These are phyloP conservation scores for Deuterostichococcus epilithicus DNA, from an alignment of 139 green algal genomes.

Conservation along the genomic window DNA sequence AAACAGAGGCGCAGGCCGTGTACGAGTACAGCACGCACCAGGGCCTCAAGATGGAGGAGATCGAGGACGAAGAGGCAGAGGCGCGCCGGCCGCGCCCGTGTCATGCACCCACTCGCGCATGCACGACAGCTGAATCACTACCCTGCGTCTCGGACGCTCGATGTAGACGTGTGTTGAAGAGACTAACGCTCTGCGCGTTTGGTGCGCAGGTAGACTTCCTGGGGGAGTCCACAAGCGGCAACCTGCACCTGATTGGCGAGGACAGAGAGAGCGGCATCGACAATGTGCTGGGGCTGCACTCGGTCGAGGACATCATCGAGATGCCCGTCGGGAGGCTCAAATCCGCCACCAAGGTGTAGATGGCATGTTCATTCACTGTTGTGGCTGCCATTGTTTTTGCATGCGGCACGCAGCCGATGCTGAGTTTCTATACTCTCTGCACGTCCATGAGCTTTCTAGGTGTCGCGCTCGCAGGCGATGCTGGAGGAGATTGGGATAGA, in stretches of 20 bases:
- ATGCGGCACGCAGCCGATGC: neutral
- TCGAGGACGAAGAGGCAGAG: slow-evolving; percentile 55
- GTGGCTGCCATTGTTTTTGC: neutral
- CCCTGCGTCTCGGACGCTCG: neutral
- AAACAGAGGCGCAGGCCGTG: neutral
- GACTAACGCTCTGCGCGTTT: neutral
- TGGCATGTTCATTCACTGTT: slow-evolving; percentile 7
- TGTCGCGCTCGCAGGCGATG: slow-evolving; percentile 28
- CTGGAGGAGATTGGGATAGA: slow-evolving; percentile 30
- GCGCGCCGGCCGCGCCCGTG: slow-evolving; percentile 6
- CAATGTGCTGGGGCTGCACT: slow-evolving; percentile 54
- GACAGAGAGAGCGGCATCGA: slow-evolving; percentile 28
- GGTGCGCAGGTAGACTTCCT: slow-evolving; percentile 66
- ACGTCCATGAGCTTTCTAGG: no score
- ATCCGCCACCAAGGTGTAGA: slow-evolving; percentile 28
- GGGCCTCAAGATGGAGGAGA: slow-evolving; percentile 30
- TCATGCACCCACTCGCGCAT: neutral
- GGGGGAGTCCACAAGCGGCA: slow-evolving; percentile 66
- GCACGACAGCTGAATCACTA: neutral
- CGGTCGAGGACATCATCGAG: slow-evolving; percentile 44
- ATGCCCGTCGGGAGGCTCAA: slow-evolving; percentile 35
- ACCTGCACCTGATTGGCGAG: slow-evolving; percentile 58
- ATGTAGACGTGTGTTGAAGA: neutral
- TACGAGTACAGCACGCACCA: neutral
- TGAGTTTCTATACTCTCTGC: neutral